Evolutionary conservation across 768 basidiomycete species (phyloP).

Genomic region (Sporobolomyces roseus): DNA sequence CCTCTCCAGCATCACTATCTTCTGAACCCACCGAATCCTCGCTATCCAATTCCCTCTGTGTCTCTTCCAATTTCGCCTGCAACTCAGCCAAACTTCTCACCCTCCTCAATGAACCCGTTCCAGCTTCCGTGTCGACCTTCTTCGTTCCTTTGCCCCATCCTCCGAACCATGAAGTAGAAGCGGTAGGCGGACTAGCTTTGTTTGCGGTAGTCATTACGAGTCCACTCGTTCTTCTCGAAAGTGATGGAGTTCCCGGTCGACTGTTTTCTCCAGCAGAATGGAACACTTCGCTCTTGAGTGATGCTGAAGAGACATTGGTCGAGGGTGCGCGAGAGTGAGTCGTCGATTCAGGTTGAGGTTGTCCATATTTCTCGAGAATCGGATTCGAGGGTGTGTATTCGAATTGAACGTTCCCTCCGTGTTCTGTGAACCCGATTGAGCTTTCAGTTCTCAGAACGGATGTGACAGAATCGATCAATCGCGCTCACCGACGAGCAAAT

Average conservation of each 20-base stretch:
- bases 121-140: background rate
- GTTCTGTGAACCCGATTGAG: constrained; percentile 21
- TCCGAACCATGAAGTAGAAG: background rate
- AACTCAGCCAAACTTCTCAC: constrained; percentile 37
- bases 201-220: constrained; percentile 16
- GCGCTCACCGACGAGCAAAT: constrained; percentile 36
- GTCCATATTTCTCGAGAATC: constrained; percentile 38
- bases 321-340: constrained; percentile 9
- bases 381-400: constrained; percentile 38
- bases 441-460: background rate
- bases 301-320: constrained; percentile 20
- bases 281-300: constrained; percentile 24
- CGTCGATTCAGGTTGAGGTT: constrained; percentile 7
- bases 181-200: background rate
- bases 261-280: constrained; percentile 19
- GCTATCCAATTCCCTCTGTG: constrained; percentile 34
- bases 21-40: constrained; percentile 28
- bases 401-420: constrained; percentile 40
- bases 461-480: background rate
- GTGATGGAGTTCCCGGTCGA: constrained; percentile 16
- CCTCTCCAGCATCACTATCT: background rate
- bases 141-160: background rate
- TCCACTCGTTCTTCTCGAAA: constrained; percentile 14
- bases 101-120: constrained; percentile 13
- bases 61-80: constrained; percentile 36